Conservation (phyloP, 805 yeast species). For the Kuraishia borneana region DNA sequence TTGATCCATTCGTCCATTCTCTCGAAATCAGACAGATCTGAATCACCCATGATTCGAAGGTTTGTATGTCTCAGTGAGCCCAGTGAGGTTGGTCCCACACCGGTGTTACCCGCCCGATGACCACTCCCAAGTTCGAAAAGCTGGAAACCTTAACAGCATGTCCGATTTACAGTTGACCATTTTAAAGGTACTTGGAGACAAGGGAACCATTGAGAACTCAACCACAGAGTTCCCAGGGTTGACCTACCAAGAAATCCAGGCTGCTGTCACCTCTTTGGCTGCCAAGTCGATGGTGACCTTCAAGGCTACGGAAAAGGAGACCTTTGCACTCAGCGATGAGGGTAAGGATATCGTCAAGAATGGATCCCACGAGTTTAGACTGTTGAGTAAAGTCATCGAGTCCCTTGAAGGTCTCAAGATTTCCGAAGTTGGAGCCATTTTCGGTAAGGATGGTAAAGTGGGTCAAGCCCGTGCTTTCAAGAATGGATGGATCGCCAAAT, state of each 20-base stretch:
- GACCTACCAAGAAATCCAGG: conserved; percentile 54
- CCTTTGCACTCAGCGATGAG: conserved; percentile 69
- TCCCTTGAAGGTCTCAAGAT: conserved; percentile 74
- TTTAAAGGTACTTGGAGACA: conserved; percentile 52
- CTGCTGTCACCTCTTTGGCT: conserved; percentile 79
- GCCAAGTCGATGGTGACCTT: conserved; percentile 75
- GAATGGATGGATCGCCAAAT: conserved; percentile 91
- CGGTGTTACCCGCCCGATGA: conserved; percentile 1
- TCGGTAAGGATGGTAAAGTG: conserved; percentile 78
- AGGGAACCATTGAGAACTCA: conserved; percentile 61
- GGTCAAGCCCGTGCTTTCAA: conserved; percentile 98
- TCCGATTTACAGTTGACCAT: conserved; percentile 56
- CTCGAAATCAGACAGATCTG: not conserved
- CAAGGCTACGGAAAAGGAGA: conserved; percentile 62
- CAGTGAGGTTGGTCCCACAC: too few species aligned
- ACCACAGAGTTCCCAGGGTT: conserved; percentile 52
- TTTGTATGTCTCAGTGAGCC: not conserved
- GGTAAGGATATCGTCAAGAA: conserved; percentile 66
- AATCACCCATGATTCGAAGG: conserved; percentile 4
- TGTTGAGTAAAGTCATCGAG: conserved; percentile 62
- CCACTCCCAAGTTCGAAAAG: not conserved
- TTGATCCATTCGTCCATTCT: not conserved
- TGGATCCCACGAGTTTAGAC: conserved; percentile 87
- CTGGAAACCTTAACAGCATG: conserved; percentile 26
- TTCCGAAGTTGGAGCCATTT: conserved; percentile 55